These are phyloP conservation scores for Cymbomonas tetramitiformis DNA, from an alignment of 139 green algal species.

Conservation along the genomic window DNA sequence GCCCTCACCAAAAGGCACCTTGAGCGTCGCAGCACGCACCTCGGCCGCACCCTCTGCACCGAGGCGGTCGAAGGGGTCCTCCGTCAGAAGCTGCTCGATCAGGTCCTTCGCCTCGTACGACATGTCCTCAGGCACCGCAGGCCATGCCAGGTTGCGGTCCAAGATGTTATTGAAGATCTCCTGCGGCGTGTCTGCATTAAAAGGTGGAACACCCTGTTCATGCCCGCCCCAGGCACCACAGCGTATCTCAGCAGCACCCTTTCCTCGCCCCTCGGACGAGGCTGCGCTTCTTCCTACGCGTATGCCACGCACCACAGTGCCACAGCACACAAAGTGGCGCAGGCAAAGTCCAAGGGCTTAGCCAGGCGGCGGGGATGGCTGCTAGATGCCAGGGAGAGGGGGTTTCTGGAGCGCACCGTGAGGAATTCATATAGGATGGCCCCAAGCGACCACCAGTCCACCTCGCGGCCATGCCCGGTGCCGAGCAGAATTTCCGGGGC, in stretches of 20 bases:
- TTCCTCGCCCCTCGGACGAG: too few relatives aligned
- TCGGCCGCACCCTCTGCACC: constrained; percentile 6
- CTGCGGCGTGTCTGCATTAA: constrained; percentile 5
- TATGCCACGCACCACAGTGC: too few relatives aligned
- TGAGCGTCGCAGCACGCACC: too few relatives aligned
- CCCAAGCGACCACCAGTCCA: constrained; percentile 74
- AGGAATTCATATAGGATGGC: constrained; percentile 68
- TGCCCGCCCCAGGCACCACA: too few relatives aligned
- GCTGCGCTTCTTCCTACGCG: too few relatives aligned
- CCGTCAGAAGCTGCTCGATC: constrained; percentile 35
- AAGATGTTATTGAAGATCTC: constrained; percentile 13
- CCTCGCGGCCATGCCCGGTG: constrained; percentile 44
- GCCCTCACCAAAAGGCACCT: too few relatives aligned
- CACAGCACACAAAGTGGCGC: too few relatives aligned
- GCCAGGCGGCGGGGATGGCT: too few relatives aligned
- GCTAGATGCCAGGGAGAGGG: too few relatives aligned
- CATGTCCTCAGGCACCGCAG: neutral
- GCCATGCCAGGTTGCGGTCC: neutral
- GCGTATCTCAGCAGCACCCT: too few relatives aligned
- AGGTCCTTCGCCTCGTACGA: constrained; percentile 31
- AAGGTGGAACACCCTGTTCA: constrained; percentile 60
- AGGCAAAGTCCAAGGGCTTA: too few relatives aligned
- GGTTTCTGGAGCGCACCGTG: too few relatives aligned
- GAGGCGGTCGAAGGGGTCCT: constrained; percentile 28
- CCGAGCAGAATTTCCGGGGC: constrained; percentile 74